Conservation (phyloP, 1,284 basidiomycete species). For the Marasmius tenuissimus region DNA sequence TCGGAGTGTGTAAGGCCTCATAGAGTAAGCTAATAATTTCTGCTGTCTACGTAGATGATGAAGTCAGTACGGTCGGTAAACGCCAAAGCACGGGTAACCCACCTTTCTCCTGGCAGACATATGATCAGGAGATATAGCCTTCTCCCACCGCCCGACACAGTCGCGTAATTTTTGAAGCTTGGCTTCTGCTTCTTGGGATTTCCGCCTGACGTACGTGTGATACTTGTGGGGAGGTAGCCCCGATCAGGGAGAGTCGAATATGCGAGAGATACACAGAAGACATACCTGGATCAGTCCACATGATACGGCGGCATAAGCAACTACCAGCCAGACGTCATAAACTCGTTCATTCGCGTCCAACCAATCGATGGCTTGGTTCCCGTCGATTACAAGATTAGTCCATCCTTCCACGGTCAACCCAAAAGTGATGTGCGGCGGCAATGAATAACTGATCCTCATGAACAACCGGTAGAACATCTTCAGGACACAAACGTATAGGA, state of each 20-base stretch:
- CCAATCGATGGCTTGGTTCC: slow-evolving; percentile 87
- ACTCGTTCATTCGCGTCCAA: slow-evolving; percentile 76
- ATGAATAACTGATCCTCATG: slow-evolving; percentile 90
- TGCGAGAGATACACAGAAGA: slow-evolving; percentile 13
- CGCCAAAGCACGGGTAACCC: slow-evolving; percentile 31
- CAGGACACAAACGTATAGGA: slow-evolving; percentile 84
- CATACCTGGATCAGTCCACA: slow-evolving; percentile 88
- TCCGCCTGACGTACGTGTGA: slow-evolving; percentile 87
- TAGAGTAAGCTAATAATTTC: slow-evolving; percentile 92
- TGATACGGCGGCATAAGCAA: slow-evolving; percentile 87
- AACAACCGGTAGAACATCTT: slow-evolving; percentile 94
- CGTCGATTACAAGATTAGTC: slow-evolving; percentile 70
- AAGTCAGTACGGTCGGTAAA: slow-evolving; percentile 16
- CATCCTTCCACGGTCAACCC: slow-evolving; percentile 79
- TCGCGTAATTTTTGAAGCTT: slow-evolving; percentile 81
- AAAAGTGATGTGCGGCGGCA: slow-evolving; percentile 84
- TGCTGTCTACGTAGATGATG: slow-evolving; percentile 61
- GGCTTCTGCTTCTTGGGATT: slow-evolving; percentile 71
- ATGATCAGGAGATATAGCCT: slow-evolving; percentile 76
- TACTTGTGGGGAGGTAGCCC: slow-evolving; percentile 51
- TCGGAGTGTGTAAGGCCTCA: slow-evolving; percentile 78
- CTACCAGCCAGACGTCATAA: slow-evolving; percentile 86
- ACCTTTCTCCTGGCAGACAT: slow-evolving; percentile 90
- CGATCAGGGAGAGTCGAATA: slow-evolving; percentile 13
- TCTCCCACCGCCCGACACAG: slow-evolving; percentile 83